phyloP scores from a whole-genome alignment of 192 early-diverging fungal species.

The Dissophora ornata region DNA sequence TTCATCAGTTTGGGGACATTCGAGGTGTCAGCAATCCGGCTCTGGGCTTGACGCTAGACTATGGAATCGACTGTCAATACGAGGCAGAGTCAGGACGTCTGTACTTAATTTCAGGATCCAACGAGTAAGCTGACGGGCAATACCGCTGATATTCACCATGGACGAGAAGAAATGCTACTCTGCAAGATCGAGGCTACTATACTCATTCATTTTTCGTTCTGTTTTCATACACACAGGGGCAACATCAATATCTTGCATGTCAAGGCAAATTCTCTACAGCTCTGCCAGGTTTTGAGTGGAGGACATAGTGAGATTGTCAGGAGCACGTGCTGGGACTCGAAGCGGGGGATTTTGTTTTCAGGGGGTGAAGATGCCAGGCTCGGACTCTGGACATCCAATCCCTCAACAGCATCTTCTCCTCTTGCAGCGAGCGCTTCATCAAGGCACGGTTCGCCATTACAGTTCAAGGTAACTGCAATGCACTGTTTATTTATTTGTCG shows the following conservation, averaged over 20 bases:
- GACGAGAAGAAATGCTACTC: too few relatives aligned
- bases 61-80: conserved; percentile 86
- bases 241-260: conserved; percentile 86
- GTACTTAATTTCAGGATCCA: conserved; percentile 83
- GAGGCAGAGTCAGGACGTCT: conserved; percentile 74
- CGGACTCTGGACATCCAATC: conserved; percentile 68
- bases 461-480: conserved; percentile 16
- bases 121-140: too few relatives aligned
- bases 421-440: conserved; percentile 26
- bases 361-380: conserved; percentile 86
- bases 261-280: conserved; percentile 74
- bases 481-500: too few relatives aligned
- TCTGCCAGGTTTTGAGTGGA: conserved; percentile 79
- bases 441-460: conserved; percentile 40
- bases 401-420: conserved; percentile 5
- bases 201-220: conserved; percentile 4
- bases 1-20: conserved; percentile 88
- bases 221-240: conserved; percentile 64
- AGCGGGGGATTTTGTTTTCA: conserved; percentile 68
- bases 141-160: too few relatives aligned
- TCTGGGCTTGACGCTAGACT: conserved; percentile 71
- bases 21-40: conserved; percentile 61
- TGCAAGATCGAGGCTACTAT: too few relatives aligned
- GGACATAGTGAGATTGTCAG: conserved; percentile 92
- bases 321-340: conserved; percentile 77